Conservation (phyloP, 2,329 filamentous ascomycete genomes). For the Volutella citrinella region DNA sequence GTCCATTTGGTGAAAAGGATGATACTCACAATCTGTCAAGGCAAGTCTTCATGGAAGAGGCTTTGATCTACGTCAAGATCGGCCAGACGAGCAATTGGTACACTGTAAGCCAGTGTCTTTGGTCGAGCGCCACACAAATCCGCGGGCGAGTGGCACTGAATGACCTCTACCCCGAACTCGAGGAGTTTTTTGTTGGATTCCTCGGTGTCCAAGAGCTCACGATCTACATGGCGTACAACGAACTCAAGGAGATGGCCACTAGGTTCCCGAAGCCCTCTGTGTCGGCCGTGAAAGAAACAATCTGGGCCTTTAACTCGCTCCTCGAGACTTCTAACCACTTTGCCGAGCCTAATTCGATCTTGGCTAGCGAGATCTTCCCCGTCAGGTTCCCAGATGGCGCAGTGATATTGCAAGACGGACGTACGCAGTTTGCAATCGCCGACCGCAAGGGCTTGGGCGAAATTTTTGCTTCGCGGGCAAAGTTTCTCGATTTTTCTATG, state of each 20-base stretch:
- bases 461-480: conserved; percentile 26
- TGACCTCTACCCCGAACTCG: conserved; percentile 24
- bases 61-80: conserved; percentile 11
- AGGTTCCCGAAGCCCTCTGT: conserved; percentile 5
- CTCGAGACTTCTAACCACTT: conserved; percentile 10
- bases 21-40: too few species aligned
- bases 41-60: conserved; percentile 8
- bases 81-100: conserved; percentile 23
- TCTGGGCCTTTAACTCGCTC: conserved; percentile 32
- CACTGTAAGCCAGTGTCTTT: conserved; percentile 28
- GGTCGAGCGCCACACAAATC: conserved; percentile 30
- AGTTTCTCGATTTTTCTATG: conserved; percentile 33
- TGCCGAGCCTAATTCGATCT: conserved; percentile 9
- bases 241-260: conserved; percentile 21
- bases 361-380: conserved; percentile 17
- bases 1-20: too few species aligned
- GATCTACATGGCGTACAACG: conserved; percentile 28
- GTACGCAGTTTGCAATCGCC: conserved; percentile 29
- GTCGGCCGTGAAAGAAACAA: conserved; percentile 26
- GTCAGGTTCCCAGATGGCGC: conserved; percentile 19
- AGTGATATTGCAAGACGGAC: conserved; percentile 8
- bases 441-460: conserved; percentile 29
- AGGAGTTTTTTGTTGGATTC: conserved; percentile 27
- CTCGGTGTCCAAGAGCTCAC: conserved; percentile 29
- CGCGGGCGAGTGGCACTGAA: conserved; percentile 24